A percentile compares a stretch with the other conserved stretches of the same genome.
Conservation (phyloP, 257 asterid genomes). For the Jacaranda copaia region DNA sequence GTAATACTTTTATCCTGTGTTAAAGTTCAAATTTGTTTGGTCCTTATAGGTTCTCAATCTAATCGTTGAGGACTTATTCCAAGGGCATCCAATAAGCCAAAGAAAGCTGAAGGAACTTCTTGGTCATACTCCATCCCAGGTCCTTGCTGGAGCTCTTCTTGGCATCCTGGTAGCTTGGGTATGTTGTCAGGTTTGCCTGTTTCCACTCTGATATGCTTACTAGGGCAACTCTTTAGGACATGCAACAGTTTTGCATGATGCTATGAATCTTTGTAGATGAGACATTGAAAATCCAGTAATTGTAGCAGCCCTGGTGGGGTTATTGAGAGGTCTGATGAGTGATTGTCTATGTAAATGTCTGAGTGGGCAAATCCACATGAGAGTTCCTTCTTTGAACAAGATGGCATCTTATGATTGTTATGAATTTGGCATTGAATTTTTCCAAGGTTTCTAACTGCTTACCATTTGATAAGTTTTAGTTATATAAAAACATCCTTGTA, state of each 20-base stretch:
- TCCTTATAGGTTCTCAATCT: slow-evolving; percentile 74
- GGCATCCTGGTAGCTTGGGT: slow-evolving; percentile 77
- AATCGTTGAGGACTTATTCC: slow-evolving; percentile 82
- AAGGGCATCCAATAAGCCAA: slow-evolving; percentile 94
- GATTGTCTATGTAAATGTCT: not conserved
- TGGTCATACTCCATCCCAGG: slow-evolving; percentile 93
- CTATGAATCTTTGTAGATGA: not conserved
- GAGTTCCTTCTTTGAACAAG: slow-evolving; percentile 6
- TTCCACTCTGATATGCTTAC: slow-evolving; percentile 41
- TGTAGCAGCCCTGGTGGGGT: not conserved
- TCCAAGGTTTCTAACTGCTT: not conserved
- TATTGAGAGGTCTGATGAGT: slow-evolving; percentile 13
- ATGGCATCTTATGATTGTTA: slow-evolving; percentile 24
- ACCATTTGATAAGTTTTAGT: too few species aligned
- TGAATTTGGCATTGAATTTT: not conserved
- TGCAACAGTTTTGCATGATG: not conserved
- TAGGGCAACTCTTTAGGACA: not conserved
- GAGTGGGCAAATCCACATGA: not conserved
- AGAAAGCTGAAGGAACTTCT: slow-evolving; percentile 94
- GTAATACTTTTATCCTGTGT: not conserved
- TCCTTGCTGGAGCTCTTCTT: slow-evolving; percentile 85
- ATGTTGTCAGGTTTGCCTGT: slow-evolving; percentile 62
- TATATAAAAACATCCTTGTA: too few species aligned
- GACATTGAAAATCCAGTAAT: not conserved
- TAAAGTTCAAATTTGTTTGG: not conserved